Evolutionary conservation across 2,329 filamentous ascomycete species (phyloP).

Genomic region (Pyrenophora tritici-repentis): DNA sequence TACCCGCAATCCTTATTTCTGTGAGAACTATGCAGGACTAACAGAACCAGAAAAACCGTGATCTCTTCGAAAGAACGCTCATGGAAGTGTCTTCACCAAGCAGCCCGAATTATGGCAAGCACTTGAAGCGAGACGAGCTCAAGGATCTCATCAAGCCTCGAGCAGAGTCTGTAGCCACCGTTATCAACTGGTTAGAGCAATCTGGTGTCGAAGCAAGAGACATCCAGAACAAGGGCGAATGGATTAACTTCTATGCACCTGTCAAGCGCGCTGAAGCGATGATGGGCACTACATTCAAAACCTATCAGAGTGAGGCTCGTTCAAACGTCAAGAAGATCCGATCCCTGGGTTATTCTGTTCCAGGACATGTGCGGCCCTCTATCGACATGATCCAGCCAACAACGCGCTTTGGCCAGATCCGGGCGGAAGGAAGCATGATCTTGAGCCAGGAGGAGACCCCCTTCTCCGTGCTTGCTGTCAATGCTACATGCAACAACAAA

Average conservation of each 20-base stretch:
- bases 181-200: slow-evolving; percentile 61
- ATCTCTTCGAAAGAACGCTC: slow-evolving; percentile 62
- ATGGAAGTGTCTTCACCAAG: slow-evolving; percentile 66
- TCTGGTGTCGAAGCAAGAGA: slow-evolving; percentile 54
- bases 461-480: slow-evolving; percentile 29
- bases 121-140: slow-evolving; percentile 66
- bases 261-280: slow-evolving; percentile 60
- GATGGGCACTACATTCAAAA: slow-evolving; percentile 62
- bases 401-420: slow-evolving; percentile 62
- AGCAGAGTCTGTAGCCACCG: slow-evolving; percentile 53
- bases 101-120: slow-evolving; percentile 63
- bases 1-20: too few relatives aligned
- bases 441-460: slow-evolving; percentile 33
- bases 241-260: slow-evolving; percentile 64
- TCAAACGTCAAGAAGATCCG: slow-evolving; percentile 56
- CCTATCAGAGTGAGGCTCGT: slow-evolving; percentile 57
- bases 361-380: slow-evolving; percentile 57
- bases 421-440: slow-evolving; percentile 49
- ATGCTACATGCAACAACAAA: slow-evolving; percentile 49
- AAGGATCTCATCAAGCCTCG: slow-evolving; percentile 59
- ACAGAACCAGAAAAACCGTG: slow-evolving; percentile 54
- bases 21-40: slow-evolving; percentile 4
- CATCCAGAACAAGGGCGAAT: slow-evolving; percentile 61
- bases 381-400: slow-evolving; percentile 70
- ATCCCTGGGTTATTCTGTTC: slow-evolving; percentile 65